Base-by-base conservation (phyloP, 257 asterid genomes). In the Solanum pinnatisectum region DNA sequence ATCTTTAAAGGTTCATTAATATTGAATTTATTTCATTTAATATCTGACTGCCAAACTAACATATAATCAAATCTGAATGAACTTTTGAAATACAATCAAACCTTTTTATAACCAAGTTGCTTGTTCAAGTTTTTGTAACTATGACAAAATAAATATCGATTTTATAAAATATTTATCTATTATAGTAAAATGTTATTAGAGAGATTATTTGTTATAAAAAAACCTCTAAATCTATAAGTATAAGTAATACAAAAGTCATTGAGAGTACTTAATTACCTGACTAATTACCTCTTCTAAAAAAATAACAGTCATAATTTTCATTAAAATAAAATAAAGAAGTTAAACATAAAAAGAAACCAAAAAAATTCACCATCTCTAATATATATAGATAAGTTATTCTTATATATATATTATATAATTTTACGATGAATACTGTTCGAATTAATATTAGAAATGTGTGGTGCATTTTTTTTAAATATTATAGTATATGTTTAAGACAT, bases 391-490 rank as follows among this genome's bases (percentile, higher is more conserved):
- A 65, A 49, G 8, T 49, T 5, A 0, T 0, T 0, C 1, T 13
- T 23, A 60, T 63, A n/a, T 23, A 30, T 30, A 23, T 63, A 63
- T 23, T 5, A 10, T 25, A 5, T 67, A 67, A 67, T 67, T 67
- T 67, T 67, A 12, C 1, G 0, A 25, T 0, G 1, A 65, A 56
- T 1, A 22, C 0, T 5, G 3, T 63, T 63, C 0, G 3, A 11
- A 67, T 25, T 10, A 67, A 67, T n/a, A 2, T 6, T 15, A 15
- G 7, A 71, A 32, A 32, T 32, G n/a, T 1, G 78, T 71, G 78
- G 78, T 71, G 3, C 39, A 11, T 10, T 10, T 65, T 63, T 59
- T 18, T 18, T n/a, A 4, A n/a, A 49, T 49, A 49, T 5, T 49
- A 49, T 16, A 30, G 30, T 30, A 49, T 25, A 2, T 65, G 33